phyloP scores from a whole-genome alignment of 768 basidiomycete species.

The Psilocybe subaeruginosa region DNA sequence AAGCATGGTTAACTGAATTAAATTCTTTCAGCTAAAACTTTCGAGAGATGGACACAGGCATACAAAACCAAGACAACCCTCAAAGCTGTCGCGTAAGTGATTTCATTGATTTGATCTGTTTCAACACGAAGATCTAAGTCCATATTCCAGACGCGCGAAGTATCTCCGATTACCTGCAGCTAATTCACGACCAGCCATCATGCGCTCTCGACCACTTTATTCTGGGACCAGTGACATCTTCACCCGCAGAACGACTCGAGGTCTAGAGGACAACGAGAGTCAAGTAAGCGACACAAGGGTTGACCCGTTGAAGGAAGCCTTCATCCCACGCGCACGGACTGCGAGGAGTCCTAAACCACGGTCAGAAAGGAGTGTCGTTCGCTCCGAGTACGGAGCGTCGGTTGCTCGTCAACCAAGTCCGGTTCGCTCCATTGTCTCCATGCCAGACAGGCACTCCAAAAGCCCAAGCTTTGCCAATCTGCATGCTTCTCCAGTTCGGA shows the following conservation, averaged over 20 bases:
- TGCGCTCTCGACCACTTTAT: slow-evolving; percentile 24
- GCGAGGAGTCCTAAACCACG: slow-evolving; percentile 12
- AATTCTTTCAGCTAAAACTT: slow-evolving; percentile 43
- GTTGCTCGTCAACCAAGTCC: slow-evolving; percentile 23
- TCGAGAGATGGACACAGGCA: slow-evolving; percentile 70
- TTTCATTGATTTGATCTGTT: neutral
- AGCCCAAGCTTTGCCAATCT: slow-evolving; percentile 12
- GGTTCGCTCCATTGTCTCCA: slow-evolving; percentile 27
- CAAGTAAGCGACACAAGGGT: slow-evolving; percentile 23
- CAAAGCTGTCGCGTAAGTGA: slow-evolving; percentile 82
- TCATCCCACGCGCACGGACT: slow-evolving; percentile 1
- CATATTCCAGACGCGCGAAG: slow-evolving; percentile 66
- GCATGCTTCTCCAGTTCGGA: slow-evolving; percentile 12
- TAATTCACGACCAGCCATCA: slow-evolving; percentile 40
- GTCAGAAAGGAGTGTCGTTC: slow-evolving; percentile 26
- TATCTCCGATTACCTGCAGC: slow-evolving; percentile 75
- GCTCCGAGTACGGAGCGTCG: slow-evolving; percentile 23
- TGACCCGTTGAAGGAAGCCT: slow-evolving; percentile 9
- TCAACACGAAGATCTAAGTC: neutral
- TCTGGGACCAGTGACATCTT: slow-evolving; percentile 11
- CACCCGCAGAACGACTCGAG: slow-evolving; percentile 17
- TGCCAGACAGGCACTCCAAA: slow-evolving; percentile 23
- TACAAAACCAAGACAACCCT: slow-evolving; percentile 72
- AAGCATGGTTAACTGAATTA: neutral
- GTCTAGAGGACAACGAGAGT: slow-evolving; percentile 31